Evolutionary conservation across 2,329 filamentous ascomycete genomes (phyloP).

Genomic region (Dothiorella sarmentorum): DNA sequence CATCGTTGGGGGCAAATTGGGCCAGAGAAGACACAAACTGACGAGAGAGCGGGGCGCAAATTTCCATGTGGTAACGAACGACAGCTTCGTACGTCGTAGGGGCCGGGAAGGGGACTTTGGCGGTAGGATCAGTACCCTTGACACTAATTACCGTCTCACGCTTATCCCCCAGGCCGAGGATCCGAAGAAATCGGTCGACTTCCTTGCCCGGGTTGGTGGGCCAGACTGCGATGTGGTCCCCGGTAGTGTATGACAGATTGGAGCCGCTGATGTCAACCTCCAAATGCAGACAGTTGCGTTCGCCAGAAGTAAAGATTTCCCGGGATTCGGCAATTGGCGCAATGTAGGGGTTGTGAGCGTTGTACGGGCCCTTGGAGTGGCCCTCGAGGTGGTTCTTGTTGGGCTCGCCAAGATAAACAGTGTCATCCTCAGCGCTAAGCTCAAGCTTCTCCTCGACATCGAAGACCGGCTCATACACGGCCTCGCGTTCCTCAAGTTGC

Average conservation of each 20-base stretch:
- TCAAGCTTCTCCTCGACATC: constrained; percentile 73
- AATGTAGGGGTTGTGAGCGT: constrained; percentile 95
- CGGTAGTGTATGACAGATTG: constrained; percentile 89
- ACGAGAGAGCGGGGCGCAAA: constrained; percentile 90
- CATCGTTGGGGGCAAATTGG: constrained; percentile 83
- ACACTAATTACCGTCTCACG: constrained; percentile 78
- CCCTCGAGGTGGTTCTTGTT: constrained; percentile 95
- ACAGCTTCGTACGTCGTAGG: constrained; percentile 96
- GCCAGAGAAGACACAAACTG: constrained; percentile 87
- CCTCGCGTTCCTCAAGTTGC: constrained; percentile 89
- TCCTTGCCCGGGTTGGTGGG: constrained; percentile 91
- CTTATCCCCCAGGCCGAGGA: constrained; percentile 73
- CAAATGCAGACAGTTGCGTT: constrained; percentile 93
- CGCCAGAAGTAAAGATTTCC: constrained; percentile 85
- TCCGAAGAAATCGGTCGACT: constrained; percentile 81
- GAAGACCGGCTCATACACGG: constrained; percentile 92
- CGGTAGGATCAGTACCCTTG: constrained; percentile 88
- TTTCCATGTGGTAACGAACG: constrained; percentile 93
- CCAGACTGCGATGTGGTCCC: constrained; percentile 97
- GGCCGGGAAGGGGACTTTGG: constrained; percentile 95
- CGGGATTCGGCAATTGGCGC: constrained; percentile 87
- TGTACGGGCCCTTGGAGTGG: constrained; percentile 80
- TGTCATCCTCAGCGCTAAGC: constrained; percentile 68
- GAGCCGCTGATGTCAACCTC: constrained; percentile 89
- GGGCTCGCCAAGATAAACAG: constrained; percentile 92